These are phyloP conservation scores for Backusella liffmaniae DNA, from an alignment of 192 early-diverging fungal species.

Conservation along the genomic window DNA sequence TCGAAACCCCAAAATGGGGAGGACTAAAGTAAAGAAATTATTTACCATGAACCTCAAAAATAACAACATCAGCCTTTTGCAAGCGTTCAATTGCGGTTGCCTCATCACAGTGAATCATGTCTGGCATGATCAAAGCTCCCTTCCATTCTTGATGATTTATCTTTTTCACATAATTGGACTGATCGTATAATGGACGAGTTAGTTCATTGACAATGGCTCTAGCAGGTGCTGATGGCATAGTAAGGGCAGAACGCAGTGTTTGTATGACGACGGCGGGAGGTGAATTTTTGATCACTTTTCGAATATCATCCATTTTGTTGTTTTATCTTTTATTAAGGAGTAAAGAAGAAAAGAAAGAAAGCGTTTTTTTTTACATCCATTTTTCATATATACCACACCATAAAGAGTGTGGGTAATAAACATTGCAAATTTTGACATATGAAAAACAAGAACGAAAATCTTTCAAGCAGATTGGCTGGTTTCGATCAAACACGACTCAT, in stretches of 20 bases:
- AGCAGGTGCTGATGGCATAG: conserved; percentile 16
- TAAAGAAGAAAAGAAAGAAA: neutral
- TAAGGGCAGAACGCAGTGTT: conserved; percentile 13
- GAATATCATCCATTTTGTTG: conserved; percentile 12
- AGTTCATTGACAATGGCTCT: conserved; percentile 26
- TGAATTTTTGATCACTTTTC: conserved; percentile 15
- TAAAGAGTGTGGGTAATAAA: neutral
- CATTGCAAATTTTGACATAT: neutral
- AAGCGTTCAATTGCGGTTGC: conserved; percentile 17
- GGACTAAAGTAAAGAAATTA: neutral
- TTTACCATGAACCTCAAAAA: conserved; percentile 35
- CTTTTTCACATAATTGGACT: conserved; percentile 18
- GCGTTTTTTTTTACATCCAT: neutral
- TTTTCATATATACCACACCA: neutral
- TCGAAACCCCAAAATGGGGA: neutral
- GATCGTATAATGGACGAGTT: conserved; percentile 16
- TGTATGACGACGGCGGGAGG: neutral
- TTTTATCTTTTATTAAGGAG: neutral
- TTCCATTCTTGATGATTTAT: conserved; percentile 22
- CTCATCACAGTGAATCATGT: conserved; percentile 8
- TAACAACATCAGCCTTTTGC: conserved; percentile 24
- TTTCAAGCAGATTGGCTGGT: neutral
- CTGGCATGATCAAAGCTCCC: conserved; percentile 25
- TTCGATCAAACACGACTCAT: neutral
- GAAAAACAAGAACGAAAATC: neutral